Conservation (phyloP, 306 rosid genomes). For the Oxytropis ochrocephala region DNA sequence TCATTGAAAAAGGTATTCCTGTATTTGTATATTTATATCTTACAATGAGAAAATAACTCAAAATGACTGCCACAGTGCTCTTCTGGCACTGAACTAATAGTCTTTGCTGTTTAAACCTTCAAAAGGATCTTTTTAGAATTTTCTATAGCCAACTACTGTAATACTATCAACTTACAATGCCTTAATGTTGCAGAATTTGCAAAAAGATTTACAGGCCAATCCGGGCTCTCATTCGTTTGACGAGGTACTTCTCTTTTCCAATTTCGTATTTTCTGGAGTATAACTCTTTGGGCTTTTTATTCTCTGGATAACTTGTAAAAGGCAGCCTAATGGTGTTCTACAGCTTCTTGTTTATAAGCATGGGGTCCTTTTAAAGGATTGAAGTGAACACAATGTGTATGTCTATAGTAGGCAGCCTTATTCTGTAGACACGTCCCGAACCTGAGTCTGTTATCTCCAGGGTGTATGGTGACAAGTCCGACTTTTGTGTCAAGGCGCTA, state of each 20-base stretch:
- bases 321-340: background rate
- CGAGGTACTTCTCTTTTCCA: conserved; percentile 47
- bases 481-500: too few relatives aligned
- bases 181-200: conserved; percentile 54
- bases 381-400: too few relatives aligned
- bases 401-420: too few relatives aligned
- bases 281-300: background rate
- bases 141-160: background rate
- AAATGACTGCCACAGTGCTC: background rate
- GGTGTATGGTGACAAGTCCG: too few relatives aligned
- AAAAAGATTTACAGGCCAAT: conserved; percentile 55
- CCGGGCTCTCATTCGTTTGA: conserved; percentile 81
- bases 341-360: background rate
- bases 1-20: background rate
- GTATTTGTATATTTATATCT: background rate
- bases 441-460: too few relatives aligned
- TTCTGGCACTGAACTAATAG: background rate
- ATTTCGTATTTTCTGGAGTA: background rate
- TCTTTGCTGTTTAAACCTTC: background rate
- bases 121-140: background rate
- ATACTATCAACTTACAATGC: background rate
- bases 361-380: background rate
- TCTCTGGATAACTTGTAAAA: background rate
- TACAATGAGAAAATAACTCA: background rate
- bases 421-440: too few relatives aligned